Percentiles rank a stretch among this genome's conserved stretches.
Conservation (phyloP, 176 grass and related monocot genomes). For the Saccharum spontaneum region DNA sequence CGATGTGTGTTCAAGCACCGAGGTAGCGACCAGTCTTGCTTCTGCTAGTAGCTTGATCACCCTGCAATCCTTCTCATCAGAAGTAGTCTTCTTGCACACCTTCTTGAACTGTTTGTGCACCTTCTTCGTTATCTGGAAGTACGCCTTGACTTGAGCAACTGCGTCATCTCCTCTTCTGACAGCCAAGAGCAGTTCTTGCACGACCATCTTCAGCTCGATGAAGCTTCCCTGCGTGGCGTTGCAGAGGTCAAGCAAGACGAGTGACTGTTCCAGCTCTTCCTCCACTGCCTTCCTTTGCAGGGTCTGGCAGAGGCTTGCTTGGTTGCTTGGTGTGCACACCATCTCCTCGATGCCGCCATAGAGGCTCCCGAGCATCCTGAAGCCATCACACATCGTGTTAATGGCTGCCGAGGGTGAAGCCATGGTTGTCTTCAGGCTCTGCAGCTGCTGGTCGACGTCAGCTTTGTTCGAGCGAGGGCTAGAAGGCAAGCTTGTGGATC, state of each 20-base stretch:
- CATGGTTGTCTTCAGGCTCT: slow-evolving; percentile 17
- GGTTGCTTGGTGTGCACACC: slow-evolving; percentile 43
- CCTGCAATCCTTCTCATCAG: slow-evolving; percentile 16
- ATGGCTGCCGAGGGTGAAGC: slow-evolving; percentile 24
- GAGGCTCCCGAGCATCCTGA: slow-evolving; percentile 38
- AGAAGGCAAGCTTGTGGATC: slow-evolving; percentile 49
- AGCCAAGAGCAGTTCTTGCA: slow-evolving; percentile 24
- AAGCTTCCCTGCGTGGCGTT: slow-evolving; percentile 35
- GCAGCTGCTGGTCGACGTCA: slow-evolving; percentile 35
- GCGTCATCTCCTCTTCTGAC: slow-evolving; percentile 38
- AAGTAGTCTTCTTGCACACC: slow-evolving; percentile 20
- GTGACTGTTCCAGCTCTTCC: slow-evolving; percentile 41
- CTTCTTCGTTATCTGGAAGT: slow-evolving; percentile 30
- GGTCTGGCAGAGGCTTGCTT: slow-evolving; percentile 24
- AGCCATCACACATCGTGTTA: slow-evolving; percentile 5
- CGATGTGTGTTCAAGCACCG: slow-evolving; percentile 26
- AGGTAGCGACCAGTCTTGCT: slow-evolving; percentile 32
- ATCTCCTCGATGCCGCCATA: slow-evolving; percentile 31
- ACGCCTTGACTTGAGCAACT: slow-evolving; percentile 19
- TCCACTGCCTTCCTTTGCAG: slow-evolving; percentile 48
- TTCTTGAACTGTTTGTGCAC: slow-evolving; percentile 45
- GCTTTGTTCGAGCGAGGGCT: slow-evolving; percentile 29
- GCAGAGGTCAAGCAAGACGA: slow-evolving; percentile 51
- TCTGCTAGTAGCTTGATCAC: slow-evolving; percentile 34
- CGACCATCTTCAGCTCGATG: slow-evolving; percentile 36